phyloP scores from a whole-genome alignment of 1,284 basidiomycete species.

The Trametes polyzona region DNA sequence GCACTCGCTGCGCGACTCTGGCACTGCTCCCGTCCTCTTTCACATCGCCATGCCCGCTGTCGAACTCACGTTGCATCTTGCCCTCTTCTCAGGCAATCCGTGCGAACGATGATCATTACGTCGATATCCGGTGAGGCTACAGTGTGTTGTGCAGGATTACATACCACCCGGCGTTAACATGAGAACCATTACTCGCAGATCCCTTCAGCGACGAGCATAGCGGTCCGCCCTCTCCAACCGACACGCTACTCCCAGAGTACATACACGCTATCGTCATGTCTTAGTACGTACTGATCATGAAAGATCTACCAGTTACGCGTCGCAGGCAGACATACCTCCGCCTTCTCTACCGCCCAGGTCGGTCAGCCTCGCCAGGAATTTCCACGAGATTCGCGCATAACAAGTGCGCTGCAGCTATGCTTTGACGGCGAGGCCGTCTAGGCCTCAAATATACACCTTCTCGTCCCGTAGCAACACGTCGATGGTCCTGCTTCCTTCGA shows the following conservation, averaged over 20 bases:
- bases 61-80: background rate
- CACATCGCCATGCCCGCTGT: no score
- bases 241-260: slow-evolving; percentile 24
- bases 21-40: no score
- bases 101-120: background rate
- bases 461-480: slow-evolving; percentile 39
- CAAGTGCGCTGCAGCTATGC: slow-evolving; percentile 19
- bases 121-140: background rate
- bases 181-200: slow-evolving; percentile 2
- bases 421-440: slow-evolving; percentile 33
- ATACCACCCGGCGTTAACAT: no score
- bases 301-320: slow-evolving; percentile 11
- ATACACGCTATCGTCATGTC: background rate
- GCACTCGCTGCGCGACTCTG: no score
- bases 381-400: background rate
- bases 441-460: slow-evolving; percentile 45
- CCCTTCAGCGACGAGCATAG: slow-evolving; percentile 23
- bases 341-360: slow-evolving; percentile 19
- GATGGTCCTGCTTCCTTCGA: slow-evolving; percentile 43
- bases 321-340: slow-evolving; percentile 7
- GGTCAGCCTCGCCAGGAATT: background rate
- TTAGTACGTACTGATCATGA: background rate
- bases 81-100: background rate
- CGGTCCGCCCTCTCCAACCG: slow-evolving; percentile 21
- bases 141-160: no score